Evolutionary conservation across 495 filamentous ascomycete species (phyloP).

Genomic region (Polyplosphaeria fusca): DNA sequence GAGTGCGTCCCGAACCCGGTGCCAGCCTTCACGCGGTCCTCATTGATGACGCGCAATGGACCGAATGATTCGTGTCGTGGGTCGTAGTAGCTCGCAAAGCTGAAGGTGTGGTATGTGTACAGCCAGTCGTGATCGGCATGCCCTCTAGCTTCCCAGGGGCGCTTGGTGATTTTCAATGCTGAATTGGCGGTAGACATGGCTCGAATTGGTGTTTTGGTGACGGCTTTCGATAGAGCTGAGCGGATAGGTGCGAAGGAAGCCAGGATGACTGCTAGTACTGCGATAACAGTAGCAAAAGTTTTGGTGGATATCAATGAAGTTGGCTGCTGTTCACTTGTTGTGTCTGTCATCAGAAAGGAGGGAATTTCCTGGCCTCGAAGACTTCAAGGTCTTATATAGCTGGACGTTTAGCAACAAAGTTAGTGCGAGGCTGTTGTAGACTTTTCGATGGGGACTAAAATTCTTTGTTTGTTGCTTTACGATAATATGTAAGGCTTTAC

Average conservation of each 20-base stretch:
- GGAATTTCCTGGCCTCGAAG: not conserved
- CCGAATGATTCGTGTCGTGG: constrained; percentile 63
- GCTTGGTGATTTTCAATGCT: constrained; percentile 40
- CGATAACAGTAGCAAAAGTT: constrained; percentile 11
- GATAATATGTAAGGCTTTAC: constrained; percentile 20
- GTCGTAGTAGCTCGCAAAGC: constrained; percentile 71
- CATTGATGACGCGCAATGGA: constrained; percentile 73
- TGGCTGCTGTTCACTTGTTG: constrained; percentile 5
- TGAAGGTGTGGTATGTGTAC: constrained; percentile 81
- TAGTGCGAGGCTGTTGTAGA: constrained; percentile 12
- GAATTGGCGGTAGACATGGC: constrained; percentile 32
- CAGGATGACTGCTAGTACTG: constrained; percentile 38
- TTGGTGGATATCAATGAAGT: constrained; percentile 5
- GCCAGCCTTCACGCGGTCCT: constrained; percentile 67
- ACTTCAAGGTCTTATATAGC: constrained; percentile 7
- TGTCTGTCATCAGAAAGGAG: constrained; percentile 28
- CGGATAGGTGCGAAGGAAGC: constrained; percentile 37
- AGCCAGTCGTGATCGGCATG: constrained; percentile 79
- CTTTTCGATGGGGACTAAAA: constrained; percentile 3
- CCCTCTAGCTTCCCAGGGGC: constrained; percentile 55
- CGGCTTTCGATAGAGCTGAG: constrained; percentile 20
- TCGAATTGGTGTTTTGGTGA: constrained; percentile 24
- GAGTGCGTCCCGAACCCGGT: constrained; percentile 77
- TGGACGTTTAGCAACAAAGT: not conserved
- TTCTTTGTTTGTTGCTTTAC: constrained; percentile 15